Evolutionary conservation across 345 rosid species (phyloP).

Genomic region (Corymbia maculata): DNA sequence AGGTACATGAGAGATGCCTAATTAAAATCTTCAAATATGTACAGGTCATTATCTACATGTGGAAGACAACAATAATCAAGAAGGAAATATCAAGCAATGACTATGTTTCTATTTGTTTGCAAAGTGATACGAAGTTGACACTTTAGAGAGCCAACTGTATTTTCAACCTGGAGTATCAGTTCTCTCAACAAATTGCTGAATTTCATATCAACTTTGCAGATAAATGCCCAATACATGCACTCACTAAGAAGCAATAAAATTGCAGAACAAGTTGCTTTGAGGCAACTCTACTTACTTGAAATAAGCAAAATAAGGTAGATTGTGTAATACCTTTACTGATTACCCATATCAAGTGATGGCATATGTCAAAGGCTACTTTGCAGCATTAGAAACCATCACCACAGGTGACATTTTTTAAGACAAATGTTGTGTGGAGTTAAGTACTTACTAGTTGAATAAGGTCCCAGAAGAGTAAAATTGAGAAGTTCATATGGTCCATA

Average conservation of each 20-base stretch:
- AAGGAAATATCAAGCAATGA: background rate
- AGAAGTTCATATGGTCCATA: conserved; percentile 94
- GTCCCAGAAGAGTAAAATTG: conserved; percentile 80
- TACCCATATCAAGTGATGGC: background rate
- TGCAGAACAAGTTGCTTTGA: background rate
- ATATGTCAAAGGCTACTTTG: background rate
- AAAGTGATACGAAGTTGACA: background rate
- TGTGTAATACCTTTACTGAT: background rate
- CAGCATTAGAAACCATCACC: background rate
- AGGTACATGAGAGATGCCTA: background rate
- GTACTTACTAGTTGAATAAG: conserved; percentile 53
- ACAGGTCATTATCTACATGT: background rate
- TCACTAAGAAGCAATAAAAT: background rate
- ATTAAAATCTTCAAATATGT: background rate
- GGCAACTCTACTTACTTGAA: background rate
- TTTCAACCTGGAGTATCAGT: background rate
- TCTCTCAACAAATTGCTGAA: background rate
- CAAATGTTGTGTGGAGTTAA: background rate
- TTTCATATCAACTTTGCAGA: background rate
- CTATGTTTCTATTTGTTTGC: background rate
- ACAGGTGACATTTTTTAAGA: background rate
- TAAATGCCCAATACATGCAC: background rate
- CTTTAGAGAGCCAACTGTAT: background rate
- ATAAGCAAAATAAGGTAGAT: background rate
- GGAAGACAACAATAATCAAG: background rate